Evolutionary conservation across 768 basidiomycete species (phyloP).

Genomic region (Imleria badia): DNA sequence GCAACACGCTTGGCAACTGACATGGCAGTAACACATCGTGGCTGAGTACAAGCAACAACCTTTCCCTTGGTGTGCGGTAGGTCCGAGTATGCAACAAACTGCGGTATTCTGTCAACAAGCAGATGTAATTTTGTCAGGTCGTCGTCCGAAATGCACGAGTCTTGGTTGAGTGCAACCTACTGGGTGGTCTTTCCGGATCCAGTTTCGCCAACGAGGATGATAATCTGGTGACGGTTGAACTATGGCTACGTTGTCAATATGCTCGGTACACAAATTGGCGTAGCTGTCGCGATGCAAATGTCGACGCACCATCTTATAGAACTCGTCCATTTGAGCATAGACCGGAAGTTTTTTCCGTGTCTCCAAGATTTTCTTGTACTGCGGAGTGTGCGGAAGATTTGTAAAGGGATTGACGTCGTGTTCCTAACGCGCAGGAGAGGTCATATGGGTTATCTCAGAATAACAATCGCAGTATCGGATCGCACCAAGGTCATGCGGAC

Average conservation of each 20-base stretch:
- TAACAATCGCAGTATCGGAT: constrained; percentile 2
- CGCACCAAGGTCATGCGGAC: constrained; percentile 70
- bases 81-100: constrained; percentile 94
- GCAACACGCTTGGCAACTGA: constrained; percentile 98
- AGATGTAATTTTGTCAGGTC: constrained; percentile 28
- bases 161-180: constrained; percentile 45
- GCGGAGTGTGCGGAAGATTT: constrained; percentile 66
- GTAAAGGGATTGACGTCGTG: constrained; percentile 89
- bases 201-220: constrained; percentile 91
- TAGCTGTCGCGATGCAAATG: background rate
- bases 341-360: constrained; percentile 88
- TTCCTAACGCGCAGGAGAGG: too few species aligned
- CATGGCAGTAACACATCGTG: constrained; percentile 95
- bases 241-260: constrained; percentile 5
- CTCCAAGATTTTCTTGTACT: constrained; percentile 86
- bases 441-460: background rate
- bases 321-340: constrained; percentile 89
- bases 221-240: constrained; percentile 63
- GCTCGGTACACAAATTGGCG: background rate
- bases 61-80: constrained; percentile 88
- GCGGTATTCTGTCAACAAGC: constrained; percentile 73
- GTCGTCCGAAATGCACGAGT: constrained; percentile 17
- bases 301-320: constrained; percentile 77
- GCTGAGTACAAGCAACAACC: constrained; percentile 95
- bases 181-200: constrained; percentile 97